A percentile compares a stretch with the other conserved stretches of the same genome.
Evolutionary conservation across 2,329 filamentous ascomycete genomes (phyloP).

Genomic region (Ophiostoma sp.): DNA sequence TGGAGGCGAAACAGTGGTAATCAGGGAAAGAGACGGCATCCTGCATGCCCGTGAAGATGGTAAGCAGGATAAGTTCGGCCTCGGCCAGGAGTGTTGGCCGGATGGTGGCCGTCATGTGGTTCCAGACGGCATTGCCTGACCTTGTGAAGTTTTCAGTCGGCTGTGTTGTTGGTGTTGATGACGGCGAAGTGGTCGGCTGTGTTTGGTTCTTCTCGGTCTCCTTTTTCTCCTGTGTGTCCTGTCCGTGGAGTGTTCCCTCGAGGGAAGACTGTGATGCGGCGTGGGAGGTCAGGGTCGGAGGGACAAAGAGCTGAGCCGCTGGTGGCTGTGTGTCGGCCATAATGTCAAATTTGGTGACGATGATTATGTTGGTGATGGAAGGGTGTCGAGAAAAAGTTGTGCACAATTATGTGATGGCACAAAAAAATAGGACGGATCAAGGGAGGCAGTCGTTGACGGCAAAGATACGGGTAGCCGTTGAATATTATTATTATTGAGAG

Average conservation of each 20-base stretch:
- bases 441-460: not conserved
- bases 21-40: slow-evolving; percentile 58
- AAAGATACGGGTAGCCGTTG: not conserved
- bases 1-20: slow-evolving; percentile 63
- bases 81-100: slow-evolving; percentile 46
- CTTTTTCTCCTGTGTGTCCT: not conserved
- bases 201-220: not conserved
- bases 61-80: slow-evolving; percentile 48
- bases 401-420: not conserved
- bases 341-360: not conserved
- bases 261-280: slow-evolving; percentile 16
- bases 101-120: slow-evolving; percentile 38
- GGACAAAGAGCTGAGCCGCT: not conserved
- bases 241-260: not conserved
- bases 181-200: not conserved
- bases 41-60: slow-evolving; percentile 55
- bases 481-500: not conserved
- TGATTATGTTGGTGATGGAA: not conserved
- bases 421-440: not conserved
- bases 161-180: not conserved
- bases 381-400: not conserved
- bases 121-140: slow-evolving; percentile 28
- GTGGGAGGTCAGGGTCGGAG: not conserved
- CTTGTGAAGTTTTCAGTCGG: not conserved
- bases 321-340: not conserved